These are phyloP conservation scores for Eucalyptus curtisii DNA, from an alignment of 345 rosid species.

Conservation along the genomic window DNA sequence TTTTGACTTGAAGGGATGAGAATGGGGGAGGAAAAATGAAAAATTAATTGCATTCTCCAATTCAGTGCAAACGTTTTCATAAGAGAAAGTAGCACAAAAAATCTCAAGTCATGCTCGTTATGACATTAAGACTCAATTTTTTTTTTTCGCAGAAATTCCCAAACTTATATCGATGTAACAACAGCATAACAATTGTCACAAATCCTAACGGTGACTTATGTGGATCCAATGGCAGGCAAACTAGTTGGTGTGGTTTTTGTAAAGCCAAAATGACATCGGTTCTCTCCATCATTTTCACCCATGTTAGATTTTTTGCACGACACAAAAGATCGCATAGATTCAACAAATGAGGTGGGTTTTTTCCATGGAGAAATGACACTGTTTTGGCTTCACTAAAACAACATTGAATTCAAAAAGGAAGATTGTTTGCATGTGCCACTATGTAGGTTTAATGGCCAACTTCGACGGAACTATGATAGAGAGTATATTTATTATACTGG, in stretches of 20 bases:
- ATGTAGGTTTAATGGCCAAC: background rate
- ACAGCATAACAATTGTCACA: background rate
- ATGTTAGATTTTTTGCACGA: fast-evolving
- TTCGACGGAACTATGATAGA: background rate
- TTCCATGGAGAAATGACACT: background rate
- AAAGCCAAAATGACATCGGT: background rate
- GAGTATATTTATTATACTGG: background rate
- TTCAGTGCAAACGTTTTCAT: background rate
- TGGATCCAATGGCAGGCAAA: background rate
- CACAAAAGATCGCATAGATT: too few relatives aligned
- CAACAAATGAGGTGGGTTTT: background rate
- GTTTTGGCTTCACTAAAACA: background rate
- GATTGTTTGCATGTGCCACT: background rate
- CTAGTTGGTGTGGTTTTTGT: background rate
- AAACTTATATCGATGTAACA: fast-evolving
- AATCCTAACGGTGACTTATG: fast-evolving
- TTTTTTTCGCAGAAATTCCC: fast-evolving
- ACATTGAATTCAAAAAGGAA: too few relatives aligned
- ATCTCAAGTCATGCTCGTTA: fast-evolving
- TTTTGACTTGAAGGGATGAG: background rate
- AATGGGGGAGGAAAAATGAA: background rate
- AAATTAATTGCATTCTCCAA: background rate
- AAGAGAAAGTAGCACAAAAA: fast-evolving
- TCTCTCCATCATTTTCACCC: background rate
- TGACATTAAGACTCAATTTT: fast-evolving